Conservation (phyloP, 2,329 filamentous ascomycete species). For the Cryoendolithus antarcticus region DNA sequence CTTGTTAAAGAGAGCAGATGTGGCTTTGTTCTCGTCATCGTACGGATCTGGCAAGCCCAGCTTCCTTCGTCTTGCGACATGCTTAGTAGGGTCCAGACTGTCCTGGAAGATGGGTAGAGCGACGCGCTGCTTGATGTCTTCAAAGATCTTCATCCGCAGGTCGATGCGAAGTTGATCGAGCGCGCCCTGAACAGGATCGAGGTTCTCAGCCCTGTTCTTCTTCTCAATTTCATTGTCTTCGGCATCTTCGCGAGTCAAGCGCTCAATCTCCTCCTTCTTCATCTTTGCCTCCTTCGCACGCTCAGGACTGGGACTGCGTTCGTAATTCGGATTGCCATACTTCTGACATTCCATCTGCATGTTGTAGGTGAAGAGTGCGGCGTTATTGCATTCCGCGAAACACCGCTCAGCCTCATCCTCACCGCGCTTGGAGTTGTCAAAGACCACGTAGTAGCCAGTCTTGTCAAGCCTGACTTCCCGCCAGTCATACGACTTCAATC, state of each 20-base stretch:
- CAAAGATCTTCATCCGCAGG: conserved; percentile 72
- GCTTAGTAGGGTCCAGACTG: conserved; percentile 70
- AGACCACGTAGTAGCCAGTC: conserved; percentile 81
- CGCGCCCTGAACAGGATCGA: conserved; percentile 79
- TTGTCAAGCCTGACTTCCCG: conserved; percentile 73
- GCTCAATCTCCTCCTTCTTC: conserved; percentile 51
- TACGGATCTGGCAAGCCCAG: conserved; percentile 61
- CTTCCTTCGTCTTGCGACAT: conserved; percentile 65
- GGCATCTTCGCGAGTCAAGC: conserved; percentile 59
- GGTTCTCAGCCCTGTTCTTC: conserved; percentile 68
- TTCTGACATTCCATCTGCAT: conserved; percentile 82
- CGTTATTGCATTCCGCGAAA: conserved; percentile 64
- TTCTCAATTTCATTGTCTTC: conserved; percentile 84
- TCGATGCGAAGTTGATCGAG: conserved; percentile 67
- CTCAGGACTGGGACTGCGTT: conserved; percentile 41
- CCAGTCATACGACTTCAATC: conserved; percentile 71
- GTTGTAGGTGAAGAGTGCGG: conserved; percentile 78
- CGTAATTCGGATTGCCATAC: conserved; percentile 53
- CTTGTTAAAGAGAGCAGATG: conserved; percentile 30
- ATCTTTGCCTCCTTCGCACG: conserved; percentile 29
- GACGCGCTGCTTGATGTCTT: conserved; percentile 78
- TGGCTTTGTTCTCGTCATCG: conserved; percentile 43
- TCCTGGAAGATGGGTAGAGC: conserved; percentile 69
- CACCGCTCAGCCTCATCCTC: conserved; percentile 73
- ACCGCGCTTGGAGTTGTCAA: conserved; percentile 64